These are phyloP conservation scores for Neurospora tetrasperma DNA, from an alignment of 495 filamentous ascomycete species.

Conservation along the genomic window DNA sequence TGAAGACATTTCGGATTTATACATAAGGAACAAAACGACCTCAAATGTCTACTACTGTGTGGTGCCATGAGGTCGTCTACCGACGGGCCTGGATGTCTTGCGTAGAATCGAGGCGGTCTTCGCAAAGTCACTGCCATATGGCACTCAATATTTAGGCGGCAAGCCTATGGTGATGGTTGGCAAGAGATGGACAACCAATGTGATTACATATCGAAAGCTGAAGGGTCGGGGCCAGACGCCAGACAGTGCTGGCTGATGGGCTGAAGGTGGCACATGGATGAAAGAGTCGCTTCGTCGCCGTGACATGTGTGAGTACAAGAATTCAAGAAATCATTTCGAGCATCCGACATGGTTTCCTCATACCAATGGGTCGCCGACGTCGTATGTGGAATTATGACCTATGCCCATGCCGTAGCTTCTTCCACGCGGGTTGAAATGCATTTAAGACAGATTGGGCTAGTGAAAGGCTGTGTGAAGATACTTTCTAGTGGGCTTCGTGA, in stretches of 20 bases:
- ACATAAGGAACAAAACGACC: background rate
- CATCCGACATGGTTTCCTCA: background rate
- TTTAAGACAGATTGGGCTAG: slow-evolving; percentile 10
- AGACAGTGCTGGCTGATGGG: background rate
- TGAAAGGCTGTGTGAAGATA: slow-evolving; percentile 4
- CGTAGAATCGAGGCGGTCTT: background rate
- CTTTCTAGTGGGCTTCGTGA: slow-evolving; percentile 1
- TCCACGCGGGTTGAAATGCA: slow-evolving; percentile 3
- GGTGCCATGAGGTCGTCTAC: background rate
- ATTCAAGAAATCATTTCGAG: background rate
- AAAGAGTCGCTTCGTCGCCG: background rate
- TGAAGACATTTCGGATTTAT: background rate
- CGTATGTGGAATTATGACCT: slow-evolving; percentile 3
- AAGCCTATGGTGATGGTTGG: background rate
- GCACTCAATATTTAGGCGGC: background rate
- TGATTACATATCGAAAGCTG: background rate
- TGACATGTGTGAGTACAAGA: background rate
- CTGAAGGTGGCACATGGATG: background rate
- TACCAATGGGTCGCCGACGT: background rate
- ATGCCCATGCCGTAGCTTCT: slow-evolving; percentile 1
- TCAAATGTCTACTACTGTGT: background rate
- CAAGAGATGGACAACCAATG: background rate
- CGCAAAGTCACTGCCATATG: background rate
- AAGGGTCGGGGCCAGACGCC: background rate
- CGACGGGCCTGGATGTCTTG: background rate